Percentiles rank a stretch among this genome's conserved stretches.
Evolutionary conservation across 768 basidiomycete genomes (phyloP).

Genomic region (Pisolithus tinctorius): DNA sequence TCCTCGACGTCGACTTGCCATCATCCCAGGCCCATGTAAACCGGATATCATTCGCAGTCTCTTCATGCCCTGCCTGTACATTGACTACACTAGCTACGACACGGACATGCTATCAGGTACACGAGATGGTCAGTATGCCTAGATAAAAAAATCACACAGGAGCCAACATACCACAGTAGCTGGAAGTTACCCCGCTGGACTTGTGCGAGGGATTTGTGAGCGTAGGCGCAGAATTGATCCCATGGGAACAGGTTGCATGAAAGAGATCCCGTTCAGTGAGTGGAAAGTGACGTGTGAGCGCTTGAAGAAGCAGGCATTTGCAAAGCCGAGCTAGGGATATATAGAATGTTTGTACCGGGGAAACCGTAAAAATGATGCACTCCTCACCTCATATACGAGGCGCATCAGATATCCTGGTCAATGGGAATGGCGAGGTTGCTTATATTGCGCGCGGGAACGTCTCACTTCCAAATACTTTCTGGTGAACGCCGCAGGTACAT

Average conservation of each 20-base stretch:
- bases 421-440: neutral
- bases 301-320: constrained; percentile 65
- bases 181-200: constrained; percentile 24
- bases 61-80: constrained; percentile 54
- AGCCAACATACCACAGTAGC: constrained; percentile 50
- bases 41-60: constrained; percentile 68
- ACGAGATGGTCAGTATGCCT: neutral
- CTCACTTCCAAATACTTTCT: constrained; percentile 75
- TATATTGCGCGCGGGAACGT: neutral
- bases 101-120: constrained; percentile 51
- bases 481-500: constrained; percentile 51
- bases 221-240: constrained; percentile 73
- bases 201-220: constrained; percentile 60
- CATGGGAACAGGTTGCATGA: constrained; percentile 75
- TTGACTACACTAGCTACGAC: constrained; percentile 71
- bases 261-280: constrained; percentile 74
- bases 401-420: constrained; percentile 35
- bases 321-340: constrained; percentile 54
- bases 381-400: no score
- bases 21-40: constrained; percentile 62
- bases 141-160: neutral
- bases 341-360: neutral
- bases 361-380: no score
- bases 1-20: constrained; percentile 30
- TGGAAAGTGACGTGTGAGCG: constrained; percentile 62